Evolutionary conservation across 1,284 basidiomycete species (phyloP).

Genomic region (Cryptococcus sp.): DNA sequence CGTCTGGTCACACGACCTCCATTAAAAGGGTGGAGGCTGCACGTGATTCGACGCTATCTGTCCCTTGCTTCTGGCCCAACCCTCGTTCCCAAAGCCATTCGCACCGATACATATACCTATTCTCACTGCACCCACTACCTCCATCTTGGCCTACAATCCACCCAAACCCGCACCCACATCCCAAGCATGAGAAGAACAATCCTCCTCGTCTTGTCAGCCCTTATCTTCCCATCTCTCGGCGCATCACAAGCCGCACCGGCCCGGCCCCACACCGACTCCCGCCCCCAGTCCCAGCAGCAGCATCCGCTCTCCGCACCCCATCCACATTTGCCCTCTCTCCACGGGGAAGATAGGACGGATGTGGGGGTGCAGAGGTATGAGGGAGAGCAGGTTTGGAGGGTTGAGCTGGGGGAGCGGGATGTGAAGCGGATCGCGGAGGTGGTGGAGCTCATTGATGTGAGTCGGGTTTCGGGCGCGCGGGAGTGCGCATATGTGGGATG

Average conservation of each 20-base stretch:
- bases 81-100: too few relatives aligned
- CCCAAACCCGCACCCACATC: not conserved
- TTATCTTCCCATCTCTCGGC: not conserved
- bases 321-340: not conserved
- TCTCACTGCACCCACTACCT: not conserved
- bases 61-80: too few relatives aligned
- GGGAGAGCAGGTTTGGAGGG: slow-evolving; percentile 35
- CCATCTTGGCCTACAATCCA: not conserved
- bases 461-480: slow-evolving; percentile 4
- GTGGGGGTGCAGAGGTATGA: slow-evolving; percentile 18
- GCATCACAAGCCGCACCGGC: not conserved
- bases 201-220: not conserved
- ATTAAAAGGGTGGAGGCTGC: not conserved
- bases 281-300: not conserved
- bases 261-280: not conserved
- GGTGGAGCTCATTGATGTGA: slow-evolving; percentile 25
- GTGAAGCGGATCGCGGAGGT: slow-evolving; percentile 8
- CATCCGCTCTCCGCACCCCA: not conserved
- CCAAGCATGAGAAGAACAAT: not conserved
- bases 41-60: not conserved
- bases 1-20: not conserved
- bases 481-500: not conserved
- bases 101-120: too few relatives aligned
- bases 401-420: slow-evolving; percentile 9
- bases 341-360: not conserved